Conservation (phyloP, 495 filamentous ascomycete species). For the Aspergillus affinis region DNA sequence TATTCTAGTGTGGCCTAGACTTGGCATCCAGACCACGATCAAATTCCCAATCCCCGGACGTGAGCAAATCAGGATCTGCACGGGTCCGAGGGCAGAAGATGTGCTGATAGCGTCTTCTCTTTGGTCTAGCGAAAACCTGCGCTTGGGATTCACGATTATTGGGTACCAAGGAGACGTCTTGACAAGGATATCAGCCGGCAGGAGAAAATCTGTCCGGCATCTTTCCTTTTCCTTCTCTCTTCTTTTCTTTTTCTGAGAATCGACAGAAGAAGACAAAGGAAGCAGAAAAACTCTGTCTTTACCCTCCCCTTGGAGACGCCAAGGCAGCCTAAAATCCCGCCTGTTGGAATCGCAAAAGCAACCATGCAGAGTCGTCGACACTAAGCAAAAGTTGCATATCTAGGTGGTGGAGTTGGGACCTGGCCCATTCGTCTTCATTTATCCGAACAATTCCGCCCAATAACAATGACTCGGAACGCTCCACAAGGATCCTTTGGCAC, state of each 20-base stretch:
- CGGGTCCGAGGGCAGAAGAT: background rate
- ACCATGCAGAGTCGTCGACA: background rate
- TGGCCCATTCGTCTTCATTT: background rate
- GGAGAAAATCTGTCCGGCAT: background rate
- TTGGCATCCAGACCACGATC: slow-evolving; percentile 4
- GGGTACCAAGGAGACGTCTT: background rate
- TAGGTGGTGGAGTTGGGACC: background rate
- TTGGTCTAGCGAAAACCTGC: background rate
- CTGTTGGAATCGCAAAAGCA: slow-evolving; percentile 10
- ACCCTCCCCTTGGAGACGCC: slow-evolving; percentile 8
- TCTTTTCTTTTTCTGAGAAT: slow-evolving; percentile 1
- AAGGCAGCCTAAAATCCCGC: slow-evolving; percentile 6
- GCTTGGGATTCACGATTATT: background rate
- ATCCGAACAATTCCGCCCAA: background rate
- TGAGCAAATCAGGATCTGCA: background rate
- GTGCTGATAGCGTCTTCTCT: background rate
- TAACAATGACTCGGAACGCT: background rate
- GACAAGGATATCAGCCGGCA: background rate
- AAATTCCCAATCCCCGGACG: background rate
- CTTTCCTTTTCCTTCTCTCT: background rate
- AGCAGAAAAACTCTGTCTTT: background rate
- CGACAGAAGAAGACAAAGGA: too few species aligned
- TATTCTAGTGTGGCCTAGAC: background rate
- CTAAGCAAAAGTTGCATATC: background rate
- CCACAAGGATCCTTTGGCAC: background rate